Conservation (phyloP, 2,329 filamentous ascomycete species). For the Aureobasidium sp. region DNA sequence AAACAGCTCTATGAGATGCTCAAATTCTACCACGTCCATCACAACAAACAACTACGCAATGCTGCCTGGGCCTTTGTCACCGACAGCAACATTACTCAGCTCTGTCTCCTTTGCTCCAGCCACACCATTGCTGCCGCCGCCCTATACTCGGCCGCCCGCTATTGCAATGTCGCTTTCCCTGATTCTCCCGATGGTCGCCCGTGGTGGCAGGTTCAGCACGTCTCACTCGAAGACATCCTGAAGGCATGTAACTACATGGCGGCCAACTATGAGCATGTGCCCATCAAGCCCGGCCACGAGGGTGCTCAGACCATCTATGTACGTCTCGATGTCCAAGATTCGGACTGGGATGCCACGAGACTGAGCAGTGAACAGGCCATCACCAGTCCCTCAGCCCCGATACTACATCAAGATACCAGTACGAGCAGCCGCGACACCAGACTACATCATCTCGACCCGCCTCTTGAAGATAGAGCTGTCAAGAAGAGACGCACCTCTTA, state of each 20-base stretch:
- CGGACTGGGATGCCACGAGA: slow-evolving; percentile 28
- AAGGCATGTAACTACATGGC: slow-evolving; percentile 71
- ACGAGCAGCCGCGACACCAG: slow-evolving; percentile 27
- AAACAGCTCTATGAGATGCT: slow-evolving; percentile 76
- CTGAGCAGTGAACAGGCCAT: slow-evolving; percentile 22
- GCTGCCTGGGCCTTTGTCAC: slow-evolving; percentile 91
- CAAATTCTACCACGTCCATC: slow-evolving; percentile 62
- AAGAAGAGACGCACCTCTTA: slow-evolving; percentile 19
- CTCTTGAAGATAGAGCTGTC: slow-evolving; percentile 23
- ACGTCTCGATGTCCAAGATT: slow-evolving; percentile 30
- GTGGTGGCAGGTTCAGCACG: slow-evolving; percentile 80
- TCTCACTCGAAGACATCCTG: slow-evolving; percentile 62
- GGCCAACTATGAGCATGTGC: slow-evolving; percentile 41
- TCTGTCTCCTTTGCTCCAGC: slow-evolving; percentile 74
- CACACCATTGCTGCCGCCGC: slow-evolving; percentile 77
- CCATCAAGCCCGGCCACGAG: slow-evolving; percentile 33
- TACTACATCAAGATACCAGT: slow-evolving; percentile 23
- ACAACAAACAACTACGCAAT: slow-evolving; percentile 77
- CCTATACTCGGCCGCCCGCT: slow-evolving; percentile 77
- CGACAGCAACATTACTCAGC: slow-evolving; percentile 74
- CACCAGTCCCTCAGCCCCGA: slow-evolving; percentile 20
- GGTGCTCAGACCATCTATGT: slow-evolving; percentile 39
- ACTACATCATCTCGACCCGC: slow-evolving; percentile 17
- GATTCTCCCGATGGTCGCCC: slow-evolving; percentile 67
- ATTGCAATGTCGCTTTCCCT: slow-evolving; percentile 63